phyloP scores from a whole-genome alignment of 129 eudicot species.

The Ambrosia trifida region DNA sequence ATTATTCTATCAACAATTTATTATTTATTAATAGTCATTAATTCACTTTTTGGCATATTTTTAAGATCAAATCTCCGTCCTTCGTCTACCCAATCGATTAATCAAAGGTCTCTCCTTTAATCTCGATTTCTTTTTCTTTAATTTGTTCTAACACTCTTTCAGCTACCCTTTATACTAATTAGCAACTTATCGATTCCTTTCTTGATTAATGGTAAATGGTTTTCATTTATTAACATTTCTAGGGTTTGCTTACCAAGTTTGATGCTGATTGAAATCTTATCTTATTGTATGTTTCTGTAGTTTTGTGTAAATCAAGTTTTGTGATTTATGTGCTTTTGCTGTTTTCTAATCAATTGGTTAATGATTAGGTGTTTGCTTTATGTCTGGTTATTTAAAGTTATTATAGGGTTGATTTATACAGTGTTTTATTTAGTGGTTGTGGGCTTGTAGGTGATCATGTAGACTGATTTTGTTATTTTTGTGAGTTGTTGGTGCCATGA shows the following conservation, averaged over 20 bases:
- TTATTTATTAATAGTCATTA: background rate
- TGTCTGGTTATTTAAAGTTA: conserved; percentile 1
- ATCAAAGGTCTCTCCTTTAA: background rate
- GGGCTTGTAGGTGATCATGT: background rate
- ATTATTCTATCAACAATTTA: background rate
- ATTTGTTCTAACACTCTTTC: background rate
- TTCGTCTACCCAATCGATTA: background rate
- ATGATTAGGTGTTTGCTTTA: background rate
- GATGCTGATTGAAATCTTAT: background rate
- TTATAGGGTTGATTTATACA: background rate
- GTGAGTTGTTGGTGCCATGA: background rate
- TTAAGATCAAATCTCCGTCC: conserved; percentile 15
- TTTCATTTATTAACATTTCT: background rate
- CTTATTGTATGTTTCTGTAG: too few relatives aligned
- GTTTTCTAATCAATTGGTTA: background rate
- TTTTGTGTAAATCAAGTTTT: too few relatives aligned
- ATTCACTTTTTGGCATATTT: conserved; percentile 5
- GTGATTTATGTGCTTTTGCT: background rate
- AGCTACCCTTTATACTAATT: background rate
- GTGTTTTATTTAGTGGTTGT: background rate
- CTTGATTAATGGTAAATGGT: background rate
- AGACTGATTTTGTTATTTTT: conserved; percentile 2
- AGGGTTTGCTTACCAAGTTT: conserved; percentile 7
- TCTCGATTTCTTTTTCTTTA: conserved; percentile 8
- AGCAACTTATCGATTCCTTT: conserved; percentile 2